Evolutionary conservation across 2,329 filamentous ascomycete species (phyloP).

Genomic region (Coniochaeta sp.): DNA sequence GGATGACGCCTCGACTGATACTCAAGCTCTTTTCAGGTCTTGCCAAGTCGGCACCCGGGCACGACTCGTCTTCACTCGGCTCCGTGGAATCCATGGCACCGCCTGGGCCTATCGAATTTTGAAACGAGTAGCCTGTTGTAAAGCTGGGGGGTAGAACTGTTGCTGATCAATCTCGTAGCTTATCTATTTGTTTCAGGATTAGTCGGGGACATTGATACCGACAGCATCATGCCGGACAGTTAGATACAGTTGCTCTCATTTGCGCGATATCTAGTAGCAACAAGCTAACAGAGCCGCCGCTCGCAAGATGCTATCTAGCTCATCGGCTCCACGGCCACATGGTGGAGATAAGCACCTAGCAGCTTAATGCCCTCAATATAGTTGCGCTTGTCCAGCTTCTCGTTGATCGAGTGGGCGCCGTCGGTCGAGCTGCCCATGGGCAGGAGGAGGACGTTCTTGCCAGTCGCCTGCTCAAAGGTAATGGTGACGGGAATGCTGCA

Average conservation of each 20-base stretch:
- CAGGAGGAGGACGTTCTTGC: slow-evolving; percentile 92
- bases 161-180: no score
- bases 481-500: slow-evolving; percentile 87
- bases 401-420: slow-evolving; percentile 94
- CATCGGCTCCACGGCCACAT: slow-evolving; percentile 81
- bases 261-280: neutral
- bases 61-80: no score
- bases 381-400: slow-evolving; percentile 94
- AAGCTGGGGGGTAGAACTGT: no score
- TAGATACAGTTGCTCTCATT: neutral
- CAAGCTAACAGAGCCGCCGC: neutral
- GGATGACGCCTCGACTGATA: neutral
- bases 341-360: slow-evolving; percentile 89
- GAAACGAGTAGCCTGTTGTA: no score
- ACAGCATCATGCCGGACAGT: neutral
- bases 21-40: no score
- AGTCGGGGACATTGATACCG: neutral
- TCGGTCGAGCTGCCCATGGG: slow-evolving; percentile 98
- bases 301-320: neutral
- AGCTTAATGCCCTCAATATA: slow-evolving; percentile 98
- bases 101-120: no score
- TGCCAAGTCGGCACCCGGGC: no score
- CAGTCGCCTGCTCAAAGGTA: slow-evolving; percentile 94
- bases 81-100: no score
- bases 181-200: neutral